These are phyloP conservation scores for Zygosaccharomyces pseudorouxii DNA, from an alignment of 805 yeast species.

Conservation along the genomic window DNA sequence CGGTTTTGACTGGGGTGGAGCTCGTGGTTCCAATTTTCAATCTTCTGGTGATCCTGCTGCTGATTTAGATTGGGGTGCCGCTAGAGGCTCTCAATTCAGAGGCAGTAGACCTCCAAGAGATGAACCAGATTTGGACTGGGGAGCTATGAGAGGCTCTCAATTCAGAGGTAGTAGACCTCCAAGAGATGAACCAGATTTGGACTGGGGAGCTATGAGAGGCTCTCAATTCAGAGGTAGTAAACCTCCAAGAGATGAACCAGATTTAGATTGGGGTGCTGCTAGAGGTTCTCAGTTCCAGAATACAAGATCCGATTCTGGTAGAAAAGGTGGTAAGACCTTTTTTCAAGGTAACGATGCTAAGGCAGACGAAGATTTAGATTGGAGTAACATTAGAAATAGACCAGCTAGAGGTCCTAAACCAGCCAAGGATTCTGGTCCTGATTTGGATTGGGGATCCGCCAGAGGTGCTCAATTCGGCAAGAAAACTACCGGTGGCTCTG, in stretches of 20 bases:
- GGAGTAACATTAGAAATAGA: slow-evolving; percentile 34
- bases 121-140: slow-evolving; percentile 35
- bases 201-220: slow-evolving; percentile 52
- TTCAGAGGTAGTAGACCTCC: slow-evolving; percentile 34
- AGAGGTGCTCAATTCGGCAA: slow-evolving; percentile 37
- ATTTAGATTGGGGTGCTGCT: slow-evolving; percentile 34
- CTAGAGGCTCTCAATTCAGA: slow-evolving; percentile 44
- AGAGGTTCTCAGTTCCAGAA: slow-evolving; percentile 17
- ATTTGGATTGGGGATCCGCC: slow-evolving; percentile 38
- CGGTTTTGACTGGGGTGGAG: slow-evolving; percentile 45
- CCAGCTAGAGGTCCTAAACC: slow-evolving; percentile 32
- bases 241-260: slow-evolving; percentile 36
- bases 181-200: slow-evolving; percentile 51
- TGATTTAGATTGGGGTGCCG: slow-evolving; percentile 48
- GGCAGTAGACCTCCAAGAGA: slow-evolving; percentile 35
- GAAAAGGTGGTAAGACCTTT: slow-evolving; percentile 36
- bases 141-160: slow-evolving; percentile 35
- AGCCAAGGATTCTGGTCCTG: slow-evolving; percentile 29
- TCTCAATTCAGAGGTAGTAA: slow-evolving; percentile 26
- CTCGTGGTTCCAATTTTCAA: slow-evolving; percentile 33
- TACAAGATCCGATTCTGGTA: slow-evolving; percentile 35
- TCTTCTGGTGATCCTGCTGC: slow-evolving; percentile 35
- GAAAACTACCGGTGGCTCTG: slow-evolving; percentile 30
- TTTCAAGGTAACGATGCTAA: slow-evolving; percentile 30
- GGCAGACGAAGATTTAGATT: slow-evolving; percentile 40